Percentiles rank a stretch among this genome's conserved stretches.
Evolutionary conservation across 2,329 filamentous ascomycete genomes (phyloP).

Genomic region (Aureobasidium namibiae): DNA sequence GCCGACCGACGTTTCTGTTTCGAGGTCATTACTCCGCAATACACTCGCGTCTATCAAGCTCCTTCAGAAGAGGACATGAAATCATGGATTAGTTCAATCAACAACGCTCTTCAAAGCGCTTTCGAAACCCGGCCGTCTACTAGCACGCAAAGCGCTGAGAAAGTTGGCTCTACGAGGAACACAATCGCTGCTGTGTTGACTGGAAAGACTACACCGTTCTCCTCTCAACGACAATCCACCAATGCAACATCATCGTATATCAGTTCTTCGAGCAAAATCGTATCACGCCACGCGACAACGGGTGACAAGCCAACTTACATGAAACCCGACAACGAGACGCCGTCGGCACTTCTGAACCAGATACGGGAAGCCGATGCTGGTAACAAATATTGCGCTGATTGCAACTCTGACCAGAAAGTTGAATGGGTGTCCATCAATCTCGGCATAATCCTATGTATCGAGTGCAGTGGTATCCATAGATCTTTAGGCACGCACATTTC

Average conservation of each 20-base stretch:
- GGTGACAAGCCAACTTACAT: slow-evolving; percentile 73
- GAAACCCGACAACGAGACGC: slow-evolving; percentile 67
- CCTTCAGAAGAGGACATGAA: slow-evolving; percentile 98
- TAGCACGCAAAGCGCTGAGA: slow-evolving; percentile 38
- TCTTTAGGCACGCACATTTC: slow-evolving; percentile 96
- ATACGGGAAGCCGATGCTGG: slow-evolving; percentile 85
- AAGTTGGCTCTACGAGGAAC: slow-evolving; percentile 55
- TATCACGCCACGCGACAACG: slow-evolving; percentile 81
- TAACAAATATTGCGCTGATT: slow-evolving; percentile 91
- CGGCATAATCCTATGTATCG: slow-evolving; percentile 91
- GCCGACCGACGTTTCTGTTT: slow-evolving; percentile 95
- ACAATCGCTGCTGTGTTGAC: slow-evolving; percentile 91
- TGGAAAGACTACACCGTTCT: slow-evolving; percentile 75
- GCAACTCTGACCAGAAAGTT: slow-evolving; percentile 81
- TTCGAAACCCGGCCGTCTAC: slow-evolving; percentile 62
- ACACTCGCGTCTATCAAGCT: slow-evolving; percentile 92
- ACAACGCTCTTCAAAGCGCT: slow-evolving; percentile 92
- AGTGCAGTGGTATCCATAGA: slow-evolving; percentile 94
- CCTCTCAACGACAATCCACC: slow-evolving; percentile 42
- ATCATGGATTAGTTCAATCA: slow-evolving; percentile 92
- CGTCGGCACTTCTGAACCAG: slow-evolving; percentile 76
- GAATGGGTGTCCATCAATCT: slow-evolving; percentile 99
- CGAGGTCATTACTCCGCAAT: slow-evolving; percentile 94
- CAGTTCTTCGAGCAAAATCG: slow-evolving; percentile 41
- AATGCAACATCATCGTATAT: slow-evolving; percentile 12